phyloP scores from a whole-genome alignment of 371 early-diverging fungal species.

The Mortierella sp. region DNA sequence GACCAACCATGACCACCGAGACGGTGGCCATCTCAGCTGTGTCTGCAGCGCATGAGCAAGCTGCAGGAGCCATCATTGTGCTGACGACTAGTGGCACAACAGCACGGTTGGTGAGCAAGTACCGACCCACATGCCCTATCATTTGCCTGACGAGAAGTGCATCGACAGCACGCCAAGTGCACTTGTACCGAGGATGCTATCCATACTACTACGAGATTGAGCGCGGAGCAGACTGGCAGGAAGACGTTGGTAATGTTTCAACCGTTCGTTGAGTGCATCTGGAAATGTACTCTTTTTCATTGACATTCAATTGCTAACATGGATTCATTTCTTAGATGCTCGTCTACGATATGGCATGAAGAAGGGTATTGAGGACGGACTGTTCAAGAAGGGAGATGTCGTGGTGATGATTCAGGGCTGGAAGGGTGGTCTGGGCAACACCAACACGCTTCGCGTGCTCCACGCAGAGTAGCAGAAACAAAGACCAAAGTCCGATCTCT shows the following conservation, averaged over 20 bases:
- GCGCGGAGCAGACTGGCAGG: conserved; percentile 57
- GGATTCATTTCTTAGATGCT: conserved; percentile 64
- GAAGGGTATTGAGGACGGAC: conserved; percentile 64
- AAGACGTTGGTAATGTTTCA: conserved; percentile 47
- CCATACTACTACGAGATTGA: conserved; percentile 78
- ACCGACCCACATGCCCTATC: conserved; percentile 92
- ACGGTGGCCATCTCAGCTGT: conserved; percentile 93
- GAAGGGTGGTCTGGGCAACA: conserved; percentile 79
- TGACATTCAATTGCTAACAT: too few species aligned
- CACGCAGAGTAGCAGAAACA: conserved; percentile 41
- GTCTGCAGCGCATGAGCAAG: conserved; percentile 83
- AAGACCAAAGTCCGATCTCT: neutral
- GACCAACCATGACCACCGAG: conserved; percentile 86
- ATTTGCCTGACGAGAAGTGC: conserved; percentile 85
- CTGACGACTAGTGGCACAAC: conserved; percentile 83
- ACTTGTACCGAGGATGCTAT: conserved; percentile 88
- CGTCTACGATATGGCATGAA: conserved; percentile 71
- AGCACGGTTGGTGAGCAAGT: conserved; percentile 92
- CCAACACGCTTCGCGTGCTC: conserved; percentile 78
- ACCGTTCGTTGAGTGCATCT: neutral
- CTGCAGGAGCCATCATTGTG: conserved; percentile 88
- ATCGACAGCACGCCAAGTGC: conserved; percentile 87
- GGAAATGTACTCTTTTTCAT: neutral
- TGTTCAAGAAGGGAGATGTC: conserved; percentile 68
- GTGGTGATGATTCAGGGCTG: conserved; percentile 80